phyloP scores from a whole-genome alignment of 2,329 filamentous ascomycete species.

The Xylaria polymorpha region DNA sequence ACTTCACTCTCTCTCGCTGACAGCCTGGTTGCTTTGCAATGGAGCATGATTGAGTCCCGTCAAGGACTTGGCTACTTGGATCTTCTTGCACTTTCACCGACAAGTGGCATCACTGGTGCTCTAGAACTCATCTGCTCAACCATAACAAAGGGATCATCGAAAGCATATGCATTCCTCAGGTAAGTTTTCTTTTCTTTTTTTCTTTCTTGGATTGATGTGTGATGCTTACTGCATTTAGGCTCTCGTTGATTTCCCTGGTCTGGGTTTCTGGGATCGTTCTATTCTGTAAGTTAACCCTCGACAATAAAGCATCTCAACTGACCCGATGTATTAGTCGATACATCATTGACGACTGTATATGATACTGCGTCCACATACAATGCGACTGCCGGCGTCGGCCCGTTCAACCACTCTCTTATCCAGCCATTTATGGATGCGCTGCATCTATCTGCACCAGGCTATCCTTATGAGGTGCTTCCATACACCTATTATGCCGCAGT shows the following conservation, averaged over 20 bases:
- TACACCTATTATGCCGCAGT: not conserved
- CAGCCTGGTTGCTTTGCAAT: not conserved
- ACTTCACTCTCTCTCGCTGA: not conserved
- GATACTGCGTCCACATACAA: slow-evolving; percentile 1
- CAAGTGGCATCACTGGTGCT: not conserved
- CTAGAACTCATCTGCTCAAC: not conserved
- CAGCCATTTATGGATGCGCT: not conserved
- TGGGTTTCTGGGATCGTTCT: not conserved
- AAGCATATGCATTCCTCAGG: not conserved
- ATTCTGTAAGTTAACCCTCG: not conserved
- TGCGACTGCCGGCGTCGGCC: not conserved
- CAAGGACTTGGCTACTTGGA: not conserved
- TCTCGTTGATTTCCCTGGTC: not conserved
- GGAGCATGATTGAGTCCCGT: not conserved
- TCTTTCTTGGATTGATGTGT: not conserved
- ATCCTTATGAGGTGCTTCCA: not conserved
- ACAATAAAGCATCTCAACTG: not conserved
- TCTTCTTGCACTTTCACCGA: not conserved
- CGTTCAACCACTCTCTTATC: not conserved
- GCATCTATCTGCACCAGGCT: not conserved
- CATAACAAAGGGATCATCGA: not conserved
- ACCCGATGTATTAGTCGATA: not conserved
- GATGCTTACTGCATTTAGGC: not conserved
- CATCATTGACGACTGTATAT: not conserved
- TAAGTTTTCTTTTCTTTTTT: not conserved